These are phyloP conservation scores for Anacardium occidentale DNA, from an alignment of 345 rosid species.

Conservation along the genomic window DNA sequence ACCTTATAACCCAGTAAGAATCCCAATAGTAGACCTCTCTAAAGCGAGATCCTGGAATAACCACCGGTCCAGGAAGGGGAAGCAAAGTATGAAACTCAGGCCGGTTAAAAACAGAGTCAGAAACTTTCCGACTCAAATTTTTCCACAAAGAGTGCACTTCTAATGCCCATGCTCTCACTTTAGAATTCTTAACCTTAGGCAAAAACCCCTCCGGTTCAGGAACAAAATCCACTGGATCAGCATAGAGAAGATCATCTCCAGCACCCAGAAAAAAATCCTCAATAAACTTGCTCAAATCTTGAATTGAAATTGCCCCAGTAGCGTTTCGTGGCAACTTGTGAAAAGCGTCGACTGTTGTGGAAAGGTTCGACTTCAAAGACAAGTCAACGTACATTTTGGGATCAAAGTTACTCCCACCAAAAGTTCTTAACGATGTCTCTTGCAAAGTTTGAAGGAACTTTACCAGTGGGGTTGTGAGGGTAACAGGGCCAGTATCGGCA, in stretches of 20 bases:
- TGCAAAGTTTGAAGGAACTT: slow-evolving; percentile 70
- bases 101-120: slow-evolving; percentile 43
- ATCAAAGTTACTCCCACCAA: slow-evolving; percentile 45
- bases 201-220: slow-evolving; percentile 64
- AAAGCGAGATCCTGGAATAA: slow-evolving; percentile 86
- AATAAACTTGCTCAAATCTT: slow-evolving; percentile 31
- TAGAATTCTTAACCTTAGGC: slow-evolving; percentile 58
- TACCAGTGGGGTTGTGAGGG: slow-evolving; percentile 39
- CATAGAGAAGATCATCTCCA: slow-evolving; percentile 54
- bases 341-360: slow-evolving; percentile 48
- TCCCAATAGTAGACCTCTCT: slow-evolving; percentile 96
- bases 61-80: slow-evolving; percentile 60
- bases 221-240: slow-evolving; percentile 60
- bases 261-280: slow-evolving; percentile 43
- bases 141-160: slow-evolving; percentile 84
- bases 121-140: slow-evolving; percentile 57
- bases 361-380: slow-evolving; percentile 51
- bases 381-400: slow-evolving; percentile 71
- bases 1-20: slow-evolving; percentile 93
- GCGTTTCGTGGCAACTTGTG: slow-evolving; percentile 39
- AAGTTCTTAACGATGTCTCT: slow-evolving; percentile 50
- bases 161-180: slow-evolving; percentile 76
- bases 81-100: slow-evolving; percentile 76
- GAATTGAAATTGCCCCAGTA: slow-evolving; percentile 32
- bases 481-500: slow-evolving; percentile 30